Evolutionary conservation across 2,329 filamentous ascomycete species (phyloP).

Genomic region (Sclerotinia spermophila): DNA sequence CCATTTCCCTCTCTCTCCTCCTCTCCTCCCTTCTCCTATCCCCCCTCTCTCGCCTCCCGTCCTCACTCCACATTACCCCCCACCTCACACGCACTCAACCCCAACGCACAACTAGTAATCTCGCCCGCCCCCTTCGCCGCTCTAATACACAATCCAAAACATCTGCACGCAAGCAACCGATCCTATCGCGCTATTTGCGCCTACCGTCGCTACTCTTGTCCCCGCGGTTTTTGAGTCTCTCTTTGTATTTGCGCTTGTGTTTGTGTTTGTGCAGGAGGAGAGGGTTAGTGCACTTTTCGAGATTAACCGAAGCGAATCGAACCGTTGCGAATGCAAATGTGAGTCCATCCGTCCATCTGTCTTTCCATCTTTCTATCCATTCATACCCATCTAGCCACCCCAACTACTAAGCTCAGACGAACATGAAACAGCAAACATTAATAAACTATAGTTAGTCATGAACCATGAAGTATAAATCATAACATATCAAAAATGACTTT

Average conservation of each 20-base stretch:
- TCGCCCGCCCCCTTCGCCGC: not conserved
- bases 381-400: not conserved
- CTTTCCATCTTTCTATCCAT: not conserved
- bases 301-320: too few relatives aligned
- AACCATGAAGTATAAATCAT: not conserved
- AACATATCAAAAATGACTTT: too few relatives aligned
- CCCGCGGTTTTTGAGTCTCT: not conserved
- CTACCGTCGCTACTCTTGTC: not conserved
- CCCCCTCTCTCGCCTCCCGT: not conserved
- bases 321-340: not conserved
- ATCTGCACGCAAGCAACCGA: not conserved
- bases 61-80: not conserved
- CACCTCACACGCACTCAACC: not conserved
- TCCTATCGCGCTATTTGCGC: not conserved
- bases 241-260: not conserved
- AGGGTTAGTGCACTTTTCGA: not conserved
- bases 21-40: not conserved
- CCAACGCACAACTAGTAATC: not conserved
- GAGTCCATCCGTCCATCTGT: not conserved
- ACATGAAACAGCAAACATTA: not conserved
- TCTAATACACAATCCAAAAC: not conserved
- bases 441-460: too few relatives aligned
- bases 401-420: not conserved
- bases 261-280: not conserved
- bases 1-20: not conserved